Base-by-base conservation (phyloP, 306 rosid genomes). In the Crotalaria pallida region DNA sequence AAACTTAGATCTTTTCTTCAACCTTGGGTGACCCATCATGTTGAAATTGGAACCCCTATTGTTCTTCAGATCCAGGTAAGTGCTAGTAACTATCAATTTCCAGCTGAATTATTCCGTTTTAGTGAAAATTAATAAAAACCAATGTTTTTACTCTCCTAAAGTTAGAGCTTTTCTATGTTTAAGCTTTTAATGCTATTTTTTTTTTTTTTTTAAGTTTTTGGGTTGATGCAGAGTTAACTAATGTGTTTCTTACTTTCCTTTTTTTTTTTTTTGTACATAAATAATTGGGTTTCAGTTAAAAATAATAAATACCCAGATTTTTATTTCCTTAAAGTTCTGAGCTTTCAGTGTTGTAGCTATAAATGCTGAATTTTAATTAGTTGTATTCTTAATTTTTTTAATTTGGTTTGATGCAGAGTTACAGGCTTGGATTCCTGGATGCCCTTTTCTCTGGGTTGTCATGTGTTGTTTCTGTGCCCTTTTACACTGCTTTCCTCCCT, bases 401-500 rank as follows among this genome's bases (percentile, higher is more conserved):
- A n/a, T n/a, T n/a, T 38, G 44, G 49, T 53, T 9, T 64, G 57
- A 4, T 79, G 83, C 90, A 94, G 97, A 75, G 71, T 62, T 84
- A 73, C 79, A 85, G 74, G 67, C 73, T 36, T 75, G 71, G 87
- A 61, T 85, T 79, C 19, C 75, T 88, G 78, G 98, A 94, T 83
- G 80, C 78, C 48, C 53, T 94, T 69, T 94, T 88, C 83, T 90
- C 92, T 38, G 89, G 64, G 8, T 38, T 94, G 79, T 91, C 95
- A 15, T 94, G 92, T 79, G 81, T 87, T 73, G 98, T 94, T 48
- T 94, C 98, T 50, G 96, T 90, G 61, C 89, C 98, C 12, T 94
- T 94, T 69, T 94, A 94, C 86, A 94, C 97, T 60, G 96, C 89
- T 49, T 94, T 94, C 87, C 96, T 94, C 58, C 98, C 98, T 78